Evolutionary conservation across 2,329 filamentous ascomycete genomes (phyloP).

Genomic region (Elsinoe perseae): DNA sequence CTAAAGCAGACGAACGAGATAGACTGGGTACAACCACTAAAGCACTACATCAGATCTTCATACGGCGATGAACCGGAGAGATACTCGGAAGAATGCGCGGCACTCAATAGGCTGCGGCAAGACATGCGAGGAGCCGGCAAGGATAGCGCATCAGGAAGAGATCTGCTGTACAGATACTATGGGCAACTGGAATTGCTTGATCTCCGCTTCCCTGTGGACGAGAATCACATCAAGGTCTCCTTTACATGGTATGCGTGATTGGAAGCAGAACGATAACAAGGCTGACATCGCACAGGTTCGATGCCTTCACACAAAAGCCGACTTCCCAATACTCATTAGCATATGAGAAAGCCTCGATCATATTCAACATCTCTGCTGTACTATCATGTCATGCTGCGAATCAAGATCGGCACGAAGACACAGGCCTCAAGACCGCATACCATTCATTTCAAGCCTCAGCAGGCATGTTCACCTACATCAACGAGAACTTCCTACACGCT

Average conservation of each 20-base stretch:
- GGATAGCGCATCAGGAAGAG: constrained; percentile 87
- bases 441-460: constrained; percentile 97
- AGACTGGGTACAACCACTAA: constrained; percentile 90
- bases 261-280: not conserved
- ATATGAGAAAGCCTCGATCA: constrained; percentile 97
- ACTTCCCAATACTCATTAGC: constrained; percentile 94
- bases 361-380: constrained; percentile 98
- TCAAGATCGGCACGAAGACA: constrained; percentile 86
- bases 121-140: constrained; percentile 97
- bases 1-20: constrained; percentile 94
- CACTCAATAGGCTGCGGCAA: constrained; percentile 88
- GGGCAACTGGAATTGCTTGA: constrained; percentile 93
- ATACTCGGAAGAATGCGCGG: constrained; percentile 90
- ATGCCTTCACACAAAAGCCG: constrained; percentile 98
- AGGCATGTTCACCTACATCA: constrained; percentile 99
- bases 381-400: constrained; percentile 90
- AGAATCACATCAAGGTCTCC: constrained; percentile 97
- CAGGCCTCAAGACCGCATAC: constrained; percentile 90
- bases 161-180: constrained; percentile 94
- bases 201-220: constrained; percentile 90
- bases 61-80: constrained; percentile 96
- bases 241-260: constrained; percentile 75
- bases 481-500: constrained; percentile 97
- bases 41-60: constrained; percentile 83
- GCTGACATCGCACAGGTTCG: constrained; percentile 59